phyloP scores from a whole-genome alignment of 352 stramenopile species.

The Phytophthora pluvialis region DNA sequence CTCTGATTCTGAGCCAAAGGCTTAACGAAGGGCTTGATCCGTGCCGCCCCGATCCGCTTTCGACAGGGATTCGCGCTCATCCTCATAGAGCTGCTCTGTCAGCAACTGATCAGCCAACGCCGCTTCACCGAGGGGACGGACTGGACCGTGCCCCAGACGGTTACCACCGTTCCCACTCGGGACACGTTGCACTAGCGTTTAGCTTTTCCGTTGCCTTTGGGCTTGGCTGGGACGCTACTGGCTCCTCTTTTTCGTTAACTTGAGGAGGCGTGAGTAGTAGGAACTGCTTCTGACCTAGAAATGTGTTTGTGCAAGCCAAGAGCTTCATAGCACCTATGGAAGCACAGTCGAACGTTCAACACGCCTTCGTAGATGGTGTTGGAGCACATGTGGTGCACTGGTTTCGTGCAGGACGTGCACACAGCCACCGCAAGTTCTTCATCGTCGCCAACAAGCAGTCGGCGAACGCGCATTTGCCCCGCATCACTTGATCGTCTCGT shows the following conservation, averaged over 20 bases:
- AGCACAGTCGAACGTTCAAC: constrained; percentile 4
- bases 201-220: background rate
- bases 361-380: constrained; percentile 10
- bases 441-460: background rate
- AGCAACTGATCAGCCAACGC: too few species aligned
- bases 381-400: background rate
- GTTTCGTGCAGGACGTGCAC: background rate
- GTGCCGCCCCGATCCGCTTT: too few species aligned
- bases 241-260: background rate
- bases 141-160: too few species aligned
- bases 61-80: too few species aligned
- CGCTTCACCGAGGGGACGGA: too few species aligned
- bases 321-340: background rate
- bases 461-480: background rate
- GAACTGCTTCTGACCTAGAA: background rate
- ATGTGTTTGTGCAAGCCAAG: background rate
- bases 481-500: background rate
- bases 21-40: too few species aligned
- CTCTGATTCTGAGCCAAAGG: too few species aligned
- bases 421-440: background rate
- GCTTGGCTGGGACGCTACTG: background rate
- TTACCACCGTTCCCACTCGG: too few species aligned
- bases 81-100: too few species aligned
- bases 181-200: background rate
- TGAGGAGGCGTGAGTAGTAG: background rate